phyloP scores from a whole-genome alignment of 2,329 filamentous ascomycete genomes.

The Scytalidium lignicola region DNA sequence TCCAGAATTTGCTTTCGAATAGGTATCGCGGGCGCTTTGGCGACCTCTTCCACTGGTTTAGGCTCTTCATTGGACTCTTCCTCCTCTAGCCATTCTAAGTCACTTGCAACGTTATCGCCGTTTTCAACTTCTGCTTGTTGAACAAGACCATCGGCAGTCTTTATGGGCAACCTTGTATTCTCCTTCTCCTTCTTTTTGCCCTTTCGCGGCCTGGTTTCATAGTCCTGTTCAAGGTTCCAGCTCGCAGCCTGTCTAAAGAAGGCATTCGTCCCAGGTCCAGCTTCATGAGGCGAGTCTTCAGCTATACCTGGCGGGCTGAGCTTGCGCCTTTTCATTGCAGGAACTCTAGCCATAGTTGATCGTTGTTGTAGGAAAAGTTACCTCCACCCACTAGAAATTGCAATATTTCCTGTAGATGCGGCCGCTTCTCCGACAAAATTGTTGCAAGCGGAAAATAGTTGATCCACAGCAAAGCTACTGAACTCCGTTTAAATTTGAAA shows the following conservation, averaged over 20 bases:
- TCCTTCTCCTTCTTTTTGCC: constrained; percentile 65
- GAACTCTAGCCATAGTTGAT: constrained; percentile 24
- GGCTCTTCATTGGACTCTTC: constrained; percentile 41
- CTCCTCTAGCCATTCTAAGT: constrained; percentile 58
- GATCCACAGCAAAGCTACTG: not conserved
- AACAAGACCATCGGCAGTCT: constrained; percentile 71
- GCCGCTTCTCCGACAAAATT: constrained; percentile 19
- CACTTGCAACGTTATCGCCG: constrained; percentile 57
- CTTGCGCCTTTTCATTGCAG: constrained; percentile 50
- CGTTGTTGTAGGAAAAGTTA: constrained; percentile 4
- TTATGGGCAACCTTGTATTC: constrained; percentile 75
- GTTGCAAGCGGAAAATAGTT: not conserved
- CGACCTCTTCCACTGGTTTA: constrained; percentile 39
- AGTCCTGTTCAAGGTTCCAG: constrained; percentile 91
- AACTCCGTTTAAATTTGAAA: not conserved
- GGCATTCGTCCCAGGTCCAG: constrained; percentile 17
- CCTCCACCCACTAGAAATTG: not conserved
- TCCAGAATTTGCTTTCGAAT: constrained; percentile 74
- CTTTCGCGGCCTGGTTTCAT: constrained; percentile 76
- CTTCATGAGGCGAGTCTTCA: constrained; percentile 30
- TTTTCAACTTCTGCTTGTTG: constrained; percentile 48
- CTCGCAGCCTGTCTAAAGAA: constrained; percentile 71
- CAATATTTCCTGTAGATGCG: constrained; percentile 9
- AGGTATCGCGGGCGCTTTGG: constrained; percentile 60
- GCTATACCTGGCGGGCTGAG: constrained; percentile 47